These are phyloP conservation scores for Cercospora zeina DNA, from an alignment of 2,329 filamentous ascomycete genomes.

Conservation along the genomic window DNA sequence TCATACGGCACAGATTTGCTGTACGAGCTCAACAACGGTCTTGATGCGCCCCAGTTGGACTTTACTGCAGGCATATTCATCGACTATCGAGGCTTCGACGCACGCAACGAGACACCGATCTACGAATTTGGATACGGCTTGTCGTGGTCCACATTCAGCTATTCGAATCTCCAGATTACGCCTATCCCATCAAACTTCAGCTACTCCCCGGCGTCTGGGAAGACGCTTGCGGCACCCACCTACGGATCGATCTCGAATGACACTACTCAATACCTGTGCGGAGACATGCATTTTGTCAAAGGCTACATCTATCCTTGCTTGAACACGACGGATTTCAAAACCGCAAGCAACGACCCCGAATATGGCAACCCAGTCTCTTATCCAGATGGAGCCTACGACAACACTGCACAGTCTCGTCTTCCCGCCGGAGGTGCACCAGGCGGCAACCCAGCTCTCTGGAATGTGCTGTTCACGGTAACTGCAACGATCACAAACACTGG, in stretches of 20 bases:
- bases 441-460: conserved; percentile 60
- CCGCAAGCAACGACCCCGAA: not conserved
- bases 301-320: conserved; percentile 1
- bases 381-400: not conserved
- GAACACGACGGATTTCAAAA: not conserved
- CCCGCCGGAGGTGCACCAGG: not conserved
- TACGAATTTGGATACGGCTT: conserved; percentile 50
- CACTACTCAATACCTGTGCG: not conserved
- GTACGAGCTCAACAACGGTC: conserved; percentile 37
- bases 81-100: conserved; percentile 49
- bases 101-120: conserved; percentile 43
- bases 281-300: not conserved
- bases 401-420: not conserved
- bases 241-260: not conserved
- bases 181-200: conserved; percentile 57
- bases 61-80: conserved; percentile 46
- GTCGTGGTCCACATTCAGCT: conserved; percentile 48
- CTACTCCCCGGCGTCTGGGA: not conserved
- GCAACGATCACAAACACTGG: conserved; percentile 66
- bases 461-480: conserved; percentile 58
- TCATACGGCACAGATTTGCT: conserved; percentile 21
- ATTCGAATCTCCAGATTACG: conserved; percentile 32
- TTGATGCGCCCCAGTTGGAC: conserved; percentile 49
- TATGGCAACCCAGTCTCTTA: not conserved
- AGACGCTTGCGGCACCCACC: not conserved